Base-by-base conservation (phyloP, 2,329 filamentous ascomycete genomes). In the Pestalotiopsis sp. region DNA sequence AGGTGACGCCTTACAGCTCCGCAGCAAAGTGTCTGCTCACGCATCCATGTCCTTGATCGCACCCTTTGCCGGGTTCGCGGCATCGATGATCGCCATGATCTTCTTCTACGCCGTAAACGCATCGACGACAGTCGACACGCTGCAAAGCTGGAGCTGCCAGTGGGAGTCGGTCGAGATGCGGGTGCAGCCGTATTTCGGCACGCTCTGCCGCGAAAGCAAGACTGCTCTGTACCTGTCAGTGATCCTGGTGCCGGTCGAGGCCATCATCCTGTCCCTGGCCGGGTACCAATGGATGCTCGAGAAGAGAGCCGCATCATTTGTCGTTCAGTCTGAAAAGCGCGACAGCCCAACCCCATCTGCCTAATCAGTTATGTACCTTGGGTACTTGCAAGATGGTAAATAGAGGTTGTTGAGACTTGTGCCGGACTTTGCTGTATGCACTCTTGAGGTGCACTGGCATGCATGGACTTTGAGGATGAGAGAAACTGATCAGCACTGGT, bases 81-180 rank as follows among this genome's bases (percentile, higher is more conserved):
- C 82, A 13, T 83, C 86, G 52, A 75, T 90, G 64, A 80, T 89
- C 67, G 83, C 85, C 70, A 85, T 89, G 74, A 79, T 83, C 65
- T 84, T 90, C 77, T 89, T 87, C 77, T 91, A 89, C 74, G 82
- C 81, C 67, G 82, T 87, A 76, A 87, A 89, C 72, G 77, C 83
- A 20, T 90, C 88, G 3, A 78, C 78, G 14, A 82, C 80, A 9
- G 79, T 80, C 69, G 87, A 89, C 75, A 88, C 87, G 6, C 78
- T 91, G 12, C 82, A 90, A 74, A 89, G 86, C 77, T 91, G 89
- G 89, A 86, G 84, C 56, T 91, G 89, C 77, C 87, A 87, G 71
- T 91, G 89, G 89, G 78, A 80, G 9, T 74, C 80, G 25, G 79
- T 90, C n/a, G 77, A 79, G 69, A 89, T 90, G 86, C 73, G 74